These are phyloP conservation scores for Venturia asperata DNA, from an alignment of 2,329 filamentous ascomycete genomes.

Conservation along the genomic window DNA sequence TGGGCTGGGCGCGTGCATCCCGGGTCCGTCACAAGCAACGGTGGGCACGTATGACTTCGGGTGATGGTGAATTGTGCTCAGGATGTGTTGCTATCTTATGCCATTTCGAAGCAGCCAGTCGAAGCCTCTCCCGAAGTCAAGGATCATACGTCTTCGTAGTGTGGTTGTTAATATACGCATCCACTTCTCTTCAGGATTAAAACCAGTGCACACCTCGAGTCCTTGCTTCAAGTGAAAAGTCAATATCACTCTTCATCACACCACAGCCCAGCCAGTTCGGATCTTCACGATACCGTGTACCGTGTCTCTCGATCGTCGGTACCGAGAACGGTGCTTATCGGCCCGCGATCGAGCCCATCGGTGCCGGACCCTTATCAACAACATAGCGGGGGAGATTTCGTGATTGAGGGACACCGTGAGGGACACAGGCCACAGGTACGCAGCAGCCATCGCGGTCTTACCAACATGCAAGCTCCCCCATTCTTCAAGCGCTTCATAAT, in stretches of 20 bases:
- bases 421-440: constrained; percentile 7
- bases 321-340: neutral
- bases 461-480: neutral
- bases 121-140: neutral
- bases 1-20: neutral
- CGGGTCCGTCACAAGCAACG: neutral
- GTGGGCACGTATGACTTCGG: constrained; percentile 5
- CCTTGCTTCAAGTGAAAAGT: neutral
- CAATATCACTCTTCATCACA: neutral
- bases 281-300: constrained; percentile 3
- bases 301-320: neutral
- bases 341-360: constrained; percentile 5
- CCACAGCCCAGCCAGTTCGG: neutral
- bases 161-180: neutral
- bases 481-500: neutral
- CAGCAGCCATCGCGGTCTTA: neutral
- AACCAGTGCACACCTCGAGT: neutral
- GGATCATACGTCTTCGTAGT: neutral
- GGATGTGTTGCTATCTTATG: constrained; percentile 9
- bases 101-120: constrained; percentile 1
- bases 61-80: constrained; percentile 13
- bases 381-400: constrained; percentile 6
- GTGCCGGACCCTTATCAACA: neutral
- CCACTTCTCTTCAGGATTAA: constrained; percentile 1
- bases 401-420: constrained; percentile 10